A percentile compares a stretch with the other conserved stretches of the same genome.
These are phyloP conservation scores for Trametes coccinea DNA, from an alignment of 768 basidiomycete species.

Conservation along the genomic window DNA sequence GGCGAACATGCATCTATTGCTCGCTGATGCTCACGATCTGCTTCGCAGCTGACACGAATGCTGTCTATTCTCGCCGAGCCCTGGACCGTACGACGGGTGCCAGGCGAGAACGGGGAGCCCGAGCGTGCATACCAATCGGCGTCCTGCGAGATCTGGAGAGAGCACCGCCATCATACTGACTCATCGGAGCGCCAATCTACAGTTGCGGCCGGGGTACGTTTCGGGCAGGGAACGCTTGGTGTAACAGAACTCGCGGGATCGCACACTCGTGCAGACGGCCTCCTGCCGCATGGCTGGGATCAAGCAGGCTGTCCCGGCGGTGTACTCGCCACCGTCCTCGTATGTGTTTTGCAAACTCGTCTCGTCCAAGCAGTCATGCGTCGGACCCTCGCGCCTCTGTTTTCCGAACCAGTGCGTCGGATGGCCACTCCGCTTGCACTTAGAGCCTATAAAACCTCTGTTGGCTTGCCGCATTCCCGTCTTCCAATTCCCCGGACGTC, in stretches of 20 bases:
- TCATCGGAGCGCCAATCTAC: constrained; percentile 20
- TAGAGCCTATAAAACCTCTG: neutral
- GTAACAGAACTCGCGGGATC: constrained; percentile 11
- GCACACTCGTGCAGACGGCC: neutral
- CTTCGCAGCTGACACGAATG: neutral
- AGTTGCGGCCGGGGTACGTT: neutral
- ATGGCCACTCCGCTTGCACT: neutral
- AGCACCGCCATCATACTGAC: constrained; percentile 12
- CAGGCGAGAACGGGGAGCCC: neutral
- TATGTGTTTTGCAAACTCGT: constrained; percentile 29
- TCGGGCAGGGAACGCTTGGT: neutral
- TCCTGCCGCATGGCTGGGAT: neutral
- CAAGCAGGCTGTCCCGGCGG: constrained; percentile 16
- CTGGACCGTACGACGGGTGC: neutral
- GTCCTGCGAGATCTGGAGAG: constrained; percentile 8
- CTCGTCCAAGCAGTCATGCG: constrained; percentile 44
- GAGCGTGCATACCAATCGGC: constrained; percentile 4
- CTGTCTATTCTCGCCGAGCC: neutral
- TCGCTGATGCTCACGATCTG: neutral
- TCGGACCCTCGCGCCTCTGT: constrained; percentile 50
- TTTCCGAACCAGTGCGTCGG: constrained; percentile 27
- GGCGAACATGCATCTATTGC: constrained; percentile 1
- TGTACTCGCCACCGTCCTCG: constrained; percentile 12
- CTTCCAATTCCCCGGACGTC: constrained; percentile 33
- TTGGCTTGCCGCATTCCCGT: constrained; percentile 28